phyloP scores from a whole-genome alignment of 2,329 filamentous ascomycete genomes.

The Microdochium paspali region DNA sequence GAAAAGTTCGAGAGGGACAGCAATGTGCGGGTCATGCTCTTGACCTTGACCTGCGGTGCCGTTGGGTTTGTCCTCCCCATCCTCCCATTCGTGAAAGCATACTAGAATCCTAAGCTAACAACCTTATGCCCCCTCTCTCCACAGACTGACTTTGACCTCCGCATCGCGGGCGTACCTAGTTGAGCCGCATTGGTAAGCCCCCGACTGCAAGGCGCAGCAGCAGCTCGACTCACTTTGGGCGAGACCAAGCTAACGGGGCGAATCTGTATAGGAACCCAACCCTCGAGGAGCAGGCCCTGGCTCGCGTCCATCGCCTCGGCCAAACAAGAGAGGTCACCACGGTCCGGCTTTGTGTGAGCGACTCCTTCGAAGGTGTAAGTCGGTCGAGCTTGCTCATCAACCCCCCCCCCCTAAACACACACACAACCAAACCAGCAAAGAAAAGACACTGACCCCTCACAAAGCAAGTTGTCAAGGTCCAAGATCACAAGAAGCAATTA shows the following conservation, averaged over 20 bases:
- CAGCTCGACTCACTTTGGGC: too few species aligned
- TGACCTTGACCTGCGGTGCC: constrained; percentile 42
- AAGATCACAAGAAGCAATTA: constrained; percentile 8
- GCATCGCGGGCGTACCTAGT: constrained; percentile 37
- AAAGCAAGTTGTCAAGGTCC: constrained; percentile 9
- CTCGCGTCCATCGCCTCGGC: constrained; percentile 77
- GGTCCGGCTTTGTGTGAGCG: constrained; percentile 73
- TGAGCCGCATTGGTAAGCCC: constrained; percentile 38
- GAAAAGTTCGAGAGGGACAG: constrained; percentile 28
- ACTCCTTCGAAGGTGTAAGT: constrained; percentile 61
- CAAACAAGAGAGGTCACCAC: constrained; percentile 73
- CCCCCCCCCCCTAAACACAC: too few species aligned
- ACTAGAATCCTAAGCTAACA: too few species aligned
- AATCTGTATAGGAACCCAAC: constrained; percentile 53
- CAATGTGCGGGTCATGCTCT: constrained; percentile 28
- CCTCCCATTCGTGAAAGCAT: too few species aligned
- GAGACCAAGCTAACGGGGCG: too few species aligned
- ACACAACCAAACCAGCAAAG: neutral
- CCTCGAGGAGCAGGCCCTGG: constrained; percentile 85
- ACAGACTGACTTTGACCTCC: constrained; percentile 35
- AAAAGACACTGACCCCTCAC: neutral
- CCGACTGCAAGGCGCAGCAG: too few species aligned
- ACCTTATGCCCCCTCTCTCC: too few species aligned
- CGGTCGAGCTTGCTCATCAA: neutral
- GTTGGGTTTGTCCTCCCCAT: constrained; percentile 35